Conservation (phyloP, 177 flowering plant genomes). For the Vitis hybrid region DNA sequence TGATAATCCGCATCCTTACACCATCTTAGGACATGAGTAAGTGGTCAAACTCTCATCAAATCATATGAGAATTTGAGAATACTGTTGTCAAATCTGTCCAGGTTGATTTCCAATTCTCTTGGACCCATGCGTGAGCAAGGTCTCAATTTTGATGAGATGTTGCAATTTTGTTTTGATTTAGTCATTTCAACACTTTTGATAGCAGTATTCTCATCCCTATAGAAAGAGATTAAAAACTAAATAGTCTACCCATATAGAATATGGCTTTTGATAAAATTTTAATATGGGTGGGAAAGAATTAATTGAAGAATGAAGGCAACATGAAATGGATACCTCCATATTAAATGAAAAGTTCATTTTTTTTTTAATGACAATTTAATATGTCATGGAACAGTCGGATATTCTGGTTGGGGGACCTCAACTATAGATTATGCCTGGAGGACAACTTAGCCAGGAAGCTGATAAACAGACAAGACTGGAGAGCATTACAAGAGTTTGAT, state of each 20-base stretch:
- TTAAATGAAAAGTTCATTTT: background rate
- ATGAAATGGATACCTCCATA: background rate
- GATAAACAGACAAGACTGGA: constrained; percentile 59
- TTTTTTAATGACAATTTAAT: background rate
- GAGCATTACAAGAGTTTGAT: constrained; percentile 57
- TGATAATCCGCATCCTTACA: constrained; percentile 41
- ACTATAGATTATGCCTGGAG: constrained; percentile 62
- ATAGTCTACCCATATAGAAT: too few species aligned
- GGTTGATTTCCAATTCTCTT: too few species aligned
- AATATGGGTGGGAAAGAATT: too few species aligned
- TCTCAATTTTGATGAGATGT: too few species aligned
- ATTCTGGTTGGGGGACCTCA: constrained; percentile 85
- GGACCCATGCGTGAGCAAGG: too few species aligned
- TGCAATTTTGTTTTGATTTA: too few species aligned
- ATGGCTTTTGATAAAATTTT: too few species aligned
- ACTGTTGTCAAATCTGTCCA: too few species aligned
- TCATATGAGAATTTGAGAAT: too few species aligned
- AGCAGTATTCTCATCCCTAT: too few species aligned
- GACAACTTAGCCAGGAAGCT: constrained; percentile 45
- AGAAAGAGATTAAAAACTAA: too few species aligned
- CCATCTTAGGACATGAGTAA: constrained; percentile 72
- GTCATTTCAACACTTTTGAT: too few species aligned
- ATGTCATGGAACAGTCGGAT: constrained; percentile 50
- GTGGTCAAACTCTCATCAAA: constrained; percentile 10
- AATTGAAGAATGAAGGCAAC: background rate